Percentiles rank a stretch among this genome's conserved stretches.
These are phyloP conservation scores for Apiospora kogelbergensis DNA, from an alignment of 2,329 filamentous ascomycete species.

Conservation along the genomic window DNA sequence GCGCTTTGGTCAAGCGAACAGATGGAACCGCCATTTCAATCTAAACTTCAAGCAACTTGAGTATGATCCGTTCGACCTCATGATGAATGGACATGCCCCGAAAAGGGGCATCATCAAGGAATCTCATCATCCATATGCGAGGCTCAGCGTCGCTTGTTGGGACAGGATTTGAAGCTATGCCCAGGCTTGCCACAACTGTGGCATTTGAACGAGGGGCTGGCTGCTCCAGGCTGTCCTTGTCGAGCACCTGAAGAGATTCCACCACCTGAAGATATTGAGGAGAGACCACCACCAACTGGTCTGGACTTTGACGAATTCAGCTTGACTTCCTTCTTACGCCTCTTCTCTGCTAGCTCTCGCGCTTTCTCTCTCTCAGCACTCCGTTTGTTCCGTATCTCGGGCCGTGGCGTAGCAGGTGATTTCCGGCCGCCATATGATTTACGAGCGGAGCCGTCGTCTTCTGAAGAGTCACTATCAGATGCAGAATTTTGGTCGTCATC, in stretches of 20 bases:
- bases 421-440: constrained; percentile 39
- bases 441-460: constrained; percentile 21
- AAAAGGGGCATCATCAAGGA: not conserved
- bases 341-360: constrained; percentile 54
- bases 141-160: constrained; percentile 3
- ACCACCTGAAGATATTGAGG: constrained; percentile 56
- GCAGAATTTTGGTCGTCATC: constrained; percentile 34
- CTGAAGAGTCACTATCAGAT: constrained; percentile 25
- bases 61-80: not conserved
- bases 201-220: constrained; percentile 8
- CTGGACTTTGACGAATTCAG: constrained; percentile 50
- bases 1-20: not conserved
- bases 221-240: not conserved
- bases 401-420: constrained; percentile 35
- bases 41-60: not conserved
- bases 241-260: constrained; percentile 27
- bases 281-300: constrained; percentile 33
- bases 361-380: constrained; percentile 48
- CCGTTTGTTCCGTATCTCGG: constrained; percentile 43
- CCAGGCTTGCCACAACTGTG: constrained; percentile 14
- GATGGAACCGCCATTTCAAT: not conserved
- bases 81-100: not conserved
- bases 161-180: constrained; percentile 11
- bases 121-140: not conserved
- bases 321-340: constrained; percentile 66